Percentiles rank a stretch among this genome's conserved stretches.
Conservation (phyloP, 2,329 filamentous ascomycete genomes). For the Aspergillus tanneri region DNA sequence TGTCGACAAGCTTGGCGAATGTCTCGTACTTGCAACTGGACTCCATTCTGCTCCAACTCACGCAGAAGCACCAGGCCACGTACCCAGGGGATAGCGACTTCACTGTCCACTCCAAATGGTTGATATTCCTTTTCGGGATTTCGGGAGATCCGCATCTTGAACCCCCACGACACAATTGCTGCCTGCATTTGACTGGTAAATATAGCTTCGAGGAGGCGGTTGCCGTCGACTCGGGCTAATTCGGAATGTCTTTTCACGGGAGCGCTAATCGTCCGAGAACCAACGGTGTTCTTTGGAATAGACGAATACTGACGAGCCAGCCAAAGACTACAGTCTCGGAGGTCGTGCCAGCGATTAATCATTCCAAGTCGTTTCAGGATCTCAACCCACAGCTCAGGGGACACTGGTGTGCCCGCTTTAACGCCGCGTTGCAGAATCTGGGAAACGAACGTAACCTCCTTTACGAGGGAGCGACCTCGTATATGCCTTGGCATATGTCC, state of each 20-base stretch:
- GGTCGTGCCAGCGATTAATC: constrained; percentile 51
- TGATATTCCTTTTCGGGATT: constrained; percentile 21
- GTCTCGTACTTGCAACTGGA: constrained; percentile 30
- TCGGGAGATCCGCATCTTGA: constrained; percentile 34
- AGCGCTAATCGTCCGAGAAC: constrained; percentile 11
- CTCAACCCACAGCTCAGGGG: constrained; percentile 54
- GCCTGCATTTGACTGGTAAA: constrained; percentile 47
- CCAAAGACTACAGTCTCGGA: constrained; percentile 54
- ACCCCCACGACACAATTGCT: constrained; percentile 53
- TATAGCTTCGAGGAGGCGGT: constrained; percentile 37
- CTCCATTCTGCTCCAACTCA: constrained; percentile 37
- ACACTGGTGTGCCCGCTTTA: constrained; percentile 44
- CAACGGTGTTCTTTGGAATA: constrained; percentile 11
- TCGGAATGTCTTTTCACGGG: constrained; percentile 5
- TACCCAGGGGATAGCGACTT: constrained; percentile 38
- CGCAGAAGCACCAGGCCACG: constrained; percentile 43
- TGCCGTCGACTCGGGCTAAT: constrained; percentile 10
- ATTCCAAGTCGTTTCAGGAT: constrained; percentile 61
- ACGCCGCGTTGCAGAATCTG: constrained; percentile 51
- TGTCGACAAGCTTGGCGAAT: constrained; percentile 36
- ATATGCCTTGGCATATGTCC: constrained; percentile 27
- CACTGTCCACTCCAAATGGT: constrained; percentile 16
- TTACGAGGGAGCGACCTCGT: constrained; percentile 31
- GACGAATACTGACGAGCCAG: constrained; percentile 47
- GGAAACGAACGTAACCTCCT: constrained; percentile 46